Evolutionary conservation across 2,329 filamentous ascomycete genomes (phyloP).

Genomic region (Epichloe hybrida): DNA sequence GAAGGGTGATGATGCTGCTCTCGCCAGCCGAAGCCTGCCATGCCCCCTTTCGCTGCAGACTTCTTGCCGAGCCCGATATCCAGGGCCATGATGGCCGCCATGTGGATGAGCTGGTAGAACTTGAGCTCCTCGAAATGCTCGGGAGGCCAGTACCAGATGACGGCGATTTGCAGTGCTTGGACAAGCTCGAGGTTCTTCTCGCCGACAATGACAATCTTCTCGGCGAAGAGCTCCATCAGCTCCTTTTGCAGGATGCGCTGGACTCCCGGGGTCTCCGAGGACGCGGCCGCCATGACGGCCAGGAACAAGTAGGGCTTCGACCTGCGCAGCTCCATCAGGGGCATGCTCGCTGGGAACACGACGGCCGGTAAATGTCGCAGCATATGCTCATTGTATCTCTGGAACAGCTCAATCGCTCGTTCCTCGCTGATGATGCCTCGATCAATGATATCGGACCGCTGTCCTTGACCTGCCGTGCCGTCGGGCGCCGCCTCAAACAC

Average conservation of each 20-base stretch:
- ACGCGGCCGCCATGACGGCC: conserved; percentile 53
- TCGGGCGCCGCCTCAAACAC: neutral
- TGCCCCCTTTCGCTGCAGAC: conserved; percentile 9
- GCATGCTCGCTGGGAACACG: conserved; percentile 40
- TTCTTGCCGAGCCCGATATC: conserved; percentile 61
- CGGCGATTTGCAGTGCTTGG: conserved; percentile 60
- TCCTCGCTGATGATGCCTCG: conserved; percentile 44
- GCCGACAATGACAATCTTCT: conserved; percentile 59
- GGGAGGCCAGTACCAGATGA: conserved; percentile 78
- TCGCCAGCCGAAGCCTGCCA: conserved; percentile 20
- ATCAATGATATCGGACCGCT: conserved; percentile 38
- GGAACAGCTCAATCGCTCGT: conserved; percentile 40
- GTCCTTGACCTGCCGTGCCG: neutral
- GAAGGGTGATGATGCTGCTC: conserved; percentile 25
- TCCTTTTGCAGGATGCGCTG: conserved; percentile 54
- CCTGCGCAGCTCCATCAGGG: conserved; percentile 40
- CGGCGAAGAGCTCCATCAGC: conserved; percentile 58
- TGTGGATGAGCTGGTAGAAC: conserved; percentile 77
- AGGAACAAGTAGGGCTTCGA: conserved; percentile 54
- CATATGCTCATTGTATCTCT: conserved; percentile 47
- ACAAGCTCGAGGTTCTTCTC: conserved; percentile 75
- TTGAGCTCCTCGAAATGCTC: conserved; percentile 77
- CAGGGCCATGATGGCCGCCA: conserved; percentile 68
- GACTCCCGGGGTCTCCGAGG: conserved; percentile 39
- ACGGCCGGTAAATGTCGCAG: conserved; percentile 48